Base-by-base conservation (phyloP, 805 yeast species). In the Starmerella tilneyi region DNA sequence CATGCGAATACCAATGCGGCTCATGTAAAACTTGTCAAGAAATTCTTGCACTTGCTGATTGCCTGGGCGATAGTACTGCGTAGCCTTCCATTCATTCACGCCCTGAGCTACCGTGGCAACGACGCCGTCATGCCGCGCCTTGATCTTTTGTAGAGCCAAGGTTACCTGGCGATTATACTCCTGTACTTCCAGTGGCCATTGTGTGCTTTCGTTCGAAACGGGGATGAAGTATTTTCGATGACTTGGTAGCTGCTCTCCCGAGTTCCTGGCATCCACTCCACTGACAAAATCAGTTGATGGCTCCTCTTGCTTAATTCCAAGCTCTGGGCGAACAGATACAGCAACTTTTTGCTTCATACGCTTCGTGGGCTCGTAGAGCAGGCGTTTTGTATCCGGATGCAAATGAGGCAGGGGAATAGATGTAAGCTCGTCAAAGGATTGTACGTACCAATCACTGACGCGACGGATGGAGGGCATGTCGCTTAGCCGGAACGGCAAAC, bases 61-160 rank as follows among this genome's bases (percentile, higher is more conserved):
- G 31, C 82, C 78, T 24, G 73, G 67, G 30, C 63, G 55, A 60
- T 68, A 61, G 63, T 66, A 60, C 32, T 67, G 67, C 9, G 70
- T 60, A 21, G 69, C 71, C 57, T 85, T 85, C 94, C 95, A 86
- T 61, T 84, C 94, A 56, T 81, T 80, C 8, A 86, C 94, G 28
- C 95, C 96, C 53, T 84, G 84, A 0, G 94, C 94, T 58, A 86
- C 79, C 0, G 95, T 84, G 13, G 94, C 79, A 15, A 86, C 95
- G 0, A 94, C 88, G 8, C 94, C 94, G 62, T 86, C 95, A 61
- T 85, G 96, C 27, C 95, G 69, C 52, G 73, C 75, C 59, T 85
- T 86, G 63, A 85, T 85, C 49, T 72, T 75, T 42, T 75, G 72
- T 49, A 85, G 68, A 0, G 82, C 68, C 32, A 78, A 78, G 35